Base-by-base conservation (phyloP, 495 filamentous ascomycete species). In the Cercophora newfieldiana region DNA sequence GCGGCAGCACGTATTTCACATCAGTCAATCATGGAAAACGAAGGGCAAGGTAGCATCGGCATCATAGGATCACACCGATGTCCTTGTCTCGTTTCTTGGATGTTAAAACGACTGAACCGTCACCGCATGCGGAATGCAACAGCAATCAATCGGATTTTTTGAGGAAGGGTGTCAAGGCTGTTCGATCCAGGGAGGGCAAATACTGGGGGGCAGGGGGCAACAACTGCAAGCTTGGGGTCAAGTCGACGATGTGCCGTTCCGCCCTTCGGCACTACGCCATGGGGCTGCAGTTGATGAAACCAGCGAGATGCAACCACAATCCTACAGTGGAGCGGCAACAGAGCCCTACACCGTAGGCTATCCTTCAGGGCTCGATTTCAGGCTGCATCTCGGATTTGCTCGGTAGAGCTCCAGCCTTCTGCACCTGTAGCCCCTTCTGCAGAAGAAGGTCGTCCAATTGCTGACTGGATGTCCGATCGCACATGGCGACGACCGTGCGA, bases 91-190 rank as follows among this genome's bases (percentile, higher is more conserved):
- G 37, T 44, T 44, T 14, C 30, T 44, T 44, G 2, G 37, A 44
- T 16, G 37, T 16, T 16, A 44, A 14, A 12, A 44, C 37, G 37
- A 44, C 37, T 44, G 10, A 44, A 44, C 37, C 37, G 37, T 16
- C 37, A 44, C 37, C 37, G 37, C 37, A 44, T 8, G 51, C 51
- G 51, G 51, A 55, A 55, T 55, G 51, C 51, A 55, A 55, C 51
- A 18, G 51, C 51, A 55, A 55, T 55, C 51, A 55, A 55, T 55
- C 51, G 51, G 21, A 55, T 16, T 55, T 55, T 55, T 24, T 10
- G 22, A 55, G 51, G 26, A 55, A 55, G 51, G 51, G 51, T 55
- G 51, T 26, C 21, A 22, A 55, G 51, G 25, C 51, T 26, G 51
- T 55, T 55, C 51, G 51, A 55, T 24, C 51, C 51, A 55, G 51